Conservation (phyloP, 2,329 filamentous ascomycete species). For the Orbilia oligospora region DNA sequence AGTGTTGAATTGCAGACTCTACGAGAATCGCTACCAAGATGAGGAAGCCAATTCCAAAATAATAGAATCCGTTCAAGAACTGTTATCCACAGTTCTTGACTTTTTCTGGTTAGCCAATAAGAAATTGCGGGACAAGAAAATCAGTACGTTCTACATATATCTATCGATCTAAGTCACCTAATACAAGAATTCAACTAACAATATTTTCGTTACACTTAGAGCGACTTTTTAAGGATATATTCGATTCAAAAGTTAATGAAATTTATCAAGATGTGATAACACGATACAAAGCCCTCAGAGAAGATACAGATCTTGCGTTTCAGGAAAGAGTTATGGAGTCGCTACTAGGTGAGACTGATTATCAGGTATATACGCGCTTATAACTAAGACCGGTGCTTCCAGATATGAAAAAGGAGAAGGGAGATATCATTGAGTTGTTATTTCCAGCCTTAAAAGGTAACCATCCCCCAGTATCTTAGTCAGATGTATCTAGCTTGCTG, state of each 20-base stretch:
- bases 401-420: slow-evolving; percentile 1
- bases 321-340: slow-evolving; percentile 43
- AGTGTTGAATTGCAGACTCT: slow-evolving; percentile 49
- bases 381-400: not conserved
- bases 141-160: slow-evolving; percentile 20
- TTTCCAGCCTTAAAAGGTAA: slow-evolving; percentile 12
- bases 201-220: not conserved
- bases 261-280: slow-evolving; percentile 30
- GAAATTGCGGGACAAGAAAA: slow-evolving; percentile 47
- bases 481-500: not conserved
- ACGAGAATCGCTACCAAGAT: slow-evolving; percentile 30
- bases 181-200: not conserved
- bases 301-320: slow-evolving; percentile 26
- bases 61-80: slow-evolving; percentile 48
- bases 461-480: not conserved
- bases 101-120: slow-evolving; percentile 53
- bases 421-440: not conserved
- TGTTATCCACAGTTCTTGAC: slow-evolving; percentile 36
- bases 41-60: slow-evolving; percentile 17
- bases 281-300: slow-evolving; percentile 14
- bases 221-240: slow-evolving; percentile 19
- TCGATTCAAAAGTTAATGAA: slow-evolving; percentile 32
- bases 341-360: not conserved
- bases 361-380: not conserved
- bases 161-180: not conserved